Conservation (phyloP, 2,329 filamentous ascomycete species). For the Curvularia sp. region DNA sequence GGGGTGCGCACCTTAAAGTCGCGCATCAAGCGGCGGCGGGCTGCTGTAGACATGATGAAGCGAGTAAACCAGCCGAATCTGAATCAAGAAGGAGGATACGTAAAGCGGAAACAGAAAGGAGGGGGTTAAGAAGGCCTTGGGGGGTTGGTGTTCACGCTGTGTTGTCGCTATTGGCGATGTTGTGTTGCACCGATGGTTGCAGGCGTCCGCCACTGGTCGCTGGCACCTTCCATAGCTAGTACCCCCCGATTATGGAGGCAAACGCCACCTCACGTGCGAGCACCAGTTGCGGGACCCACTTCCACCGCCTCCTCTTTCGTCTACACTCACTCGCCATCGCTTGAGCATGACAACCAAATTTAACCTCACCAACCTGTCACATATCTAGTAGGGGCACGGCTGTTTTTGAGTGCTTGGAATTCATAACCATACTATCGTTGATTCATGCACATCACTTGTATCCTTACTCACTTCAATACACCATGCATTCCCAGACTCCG, state of each 20-base stretch:
- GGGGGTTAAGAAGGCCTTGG: background rate
- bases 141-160: background rate
- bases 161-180: constrained; percentile 8
- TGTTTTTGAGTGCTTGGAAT: background rate
- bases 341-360: background rate
- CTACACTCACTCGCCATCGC: background rate
- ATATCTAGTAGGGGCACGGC: background rate
- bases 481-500: background rate
- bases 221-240: constrained; percentile 16
- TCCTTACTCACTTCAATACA: background rate
- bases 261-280: constrained; percentile 26
- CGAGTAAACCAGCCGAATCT: background rate
- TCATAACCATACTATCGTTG: background rate
- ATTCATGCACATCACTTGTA: background rate
- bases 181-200: constrained; percentile 19
- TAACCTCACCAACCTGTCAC: background rate
- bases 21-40: constrained; percentile 94
- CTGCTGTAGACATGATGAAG: constrained; percentile 81
- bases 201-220: constrained; percentile 1
- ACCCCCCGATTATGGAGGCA: constrained; percentile 16
- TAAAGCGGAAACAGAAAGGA: background rate
- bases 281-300: constrained; percentile 5
- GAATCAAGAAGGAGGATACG: background rate
- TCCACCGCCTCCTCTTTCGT: background rate
- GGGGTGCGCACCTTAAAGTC: constrained; percentile 86